phyloP scores from a whole-genome alignment of 768 basidiomycete species.

The Phaeolepiota aurea region DNA sequence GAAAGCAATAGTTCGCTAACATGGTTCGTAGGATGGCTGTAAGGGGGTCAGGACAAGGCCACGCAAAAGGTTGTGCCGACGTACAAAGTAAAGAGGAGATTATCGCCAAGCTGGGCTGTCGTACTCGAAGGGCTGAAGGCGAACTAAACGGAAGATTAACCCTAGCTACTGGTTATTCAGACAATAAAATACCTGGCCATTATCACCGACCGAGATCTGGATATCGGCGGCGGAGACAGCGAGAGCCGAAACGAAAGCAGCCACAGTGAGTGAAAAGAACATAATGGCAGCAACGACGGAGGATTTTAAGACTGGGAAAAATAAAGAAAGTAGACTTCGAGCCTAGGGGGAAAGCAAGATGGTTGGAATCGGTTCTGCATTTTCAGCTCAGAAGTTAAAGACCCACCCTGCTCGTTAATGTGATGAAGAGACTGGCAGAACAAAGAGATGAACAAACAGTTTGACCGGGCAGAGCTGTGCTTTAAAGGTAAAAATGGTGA shows the following conservation, averaged over 20 bases:
- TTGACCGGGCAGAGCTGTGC: background rate
- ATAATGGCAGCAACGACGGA: background rate
- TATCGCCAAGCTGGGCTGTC: conserved; percentile 37
- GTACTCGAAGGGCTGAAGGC: conserved; percentile 28
- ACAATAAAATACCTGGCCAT: conserved; percentile 17
- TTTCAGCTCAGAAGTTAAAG: background rate
- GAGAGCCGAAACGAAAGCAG: conserved; percentile 32
- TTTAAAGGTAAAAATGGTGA: background rate
- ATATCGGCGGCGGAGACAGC: conserved; percentile 27
- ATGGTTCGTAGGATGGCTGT: conserved; percentile 7
- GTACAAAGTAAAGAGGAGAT: conserved; percentile 45
- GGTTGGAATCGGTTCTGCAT: background rate
- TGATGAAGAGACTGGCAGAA: background rate
- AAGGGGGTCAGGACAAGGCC: background rate
- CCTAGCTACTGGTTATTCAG: background rate
- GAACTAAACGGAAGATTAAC: conserved; percentile 16
- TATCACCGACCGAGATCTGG: conserved; percentile 34
- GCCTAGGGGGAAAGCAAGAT: conserved; percentile 17
- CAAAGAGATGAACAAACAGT: background rate
- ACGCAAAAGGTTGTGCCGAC: conserved; percentile 10
- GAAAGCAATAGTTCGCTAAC: background rate
- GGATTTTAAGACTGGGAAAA: background rate
- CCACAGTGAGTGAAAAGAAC: conserved; percentile 24
- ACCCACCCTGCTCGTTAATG: conserved; percentile 30
- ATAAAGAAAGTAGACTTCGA: conserved; percentile 17